Conservation (phyloP, 345 rosid genomes). For the Microcos paniculata region DNA sequence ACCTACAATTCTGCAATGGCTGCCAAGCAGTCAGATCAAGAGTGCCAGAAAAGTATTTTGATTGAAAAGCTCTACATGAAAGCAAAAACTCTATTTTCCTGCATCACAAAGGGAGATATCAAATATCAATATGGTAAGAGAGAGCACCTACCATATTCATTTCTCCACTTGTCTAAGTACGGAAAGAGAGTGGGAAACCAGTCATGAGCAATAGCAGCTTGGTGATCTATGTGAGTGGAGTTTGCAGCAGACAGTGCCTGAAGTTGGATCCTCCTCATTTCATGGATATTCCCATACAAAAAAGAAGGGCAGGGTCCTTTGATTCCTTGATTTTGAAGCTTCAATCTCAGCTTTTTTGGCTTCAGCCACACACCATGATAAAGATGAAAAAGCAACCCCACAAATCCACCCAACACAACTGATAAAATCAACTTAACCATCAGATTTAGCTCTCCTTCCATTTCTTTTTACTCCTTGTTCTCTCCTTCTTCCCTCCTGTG, state of each 20-base stretch:
- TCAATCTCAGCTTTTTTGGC: conserved; percentile 30
- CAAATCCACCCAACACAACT: conserved; percentile 21
- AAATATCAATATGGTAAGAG: not conserved
- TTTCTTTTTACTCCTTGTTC: not conserved
- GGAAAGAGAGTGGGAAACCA: conserved; percentile 44
- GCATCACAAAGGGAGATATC: not conserved
- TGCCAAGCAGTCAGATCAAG: not conserved
- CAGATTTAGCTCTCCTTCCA: conserved; percentile 1
- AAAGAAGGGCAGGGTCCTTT: conserved; percentile 45
- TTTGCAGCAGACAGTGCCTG: not conserved
- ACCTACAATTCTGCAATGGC: not conserved
- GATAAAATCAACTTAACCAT: conserved; percentile 14
- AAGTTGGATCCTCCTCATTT: conserved; percentile 28
- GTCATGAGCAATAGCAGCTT: conserved; percentile 23
- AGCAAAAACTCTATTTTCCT: not conserved
- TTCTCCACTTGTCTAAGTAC: conserved; percentile 27
- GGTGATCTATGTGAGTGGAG: not conserved
- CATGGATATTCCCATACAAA: conserved; percentile 42
- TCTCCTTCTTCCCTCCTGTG: not conserved
- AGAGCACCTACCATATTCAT: conserved; percentile 33
- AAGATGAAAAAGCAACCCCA: conserved; percentile 10
- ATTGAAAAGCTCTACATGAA: not conserved
- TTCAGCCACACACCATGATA: conserved; percentile 21
- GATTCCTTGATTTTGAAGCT: conserved; percentile 42
- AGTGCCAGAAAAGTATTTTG: not conserved